Conservation (phyloP, 2,329 filamentous ascomycete species). For the Graphilbum ipis-grandicollis region DNA sequence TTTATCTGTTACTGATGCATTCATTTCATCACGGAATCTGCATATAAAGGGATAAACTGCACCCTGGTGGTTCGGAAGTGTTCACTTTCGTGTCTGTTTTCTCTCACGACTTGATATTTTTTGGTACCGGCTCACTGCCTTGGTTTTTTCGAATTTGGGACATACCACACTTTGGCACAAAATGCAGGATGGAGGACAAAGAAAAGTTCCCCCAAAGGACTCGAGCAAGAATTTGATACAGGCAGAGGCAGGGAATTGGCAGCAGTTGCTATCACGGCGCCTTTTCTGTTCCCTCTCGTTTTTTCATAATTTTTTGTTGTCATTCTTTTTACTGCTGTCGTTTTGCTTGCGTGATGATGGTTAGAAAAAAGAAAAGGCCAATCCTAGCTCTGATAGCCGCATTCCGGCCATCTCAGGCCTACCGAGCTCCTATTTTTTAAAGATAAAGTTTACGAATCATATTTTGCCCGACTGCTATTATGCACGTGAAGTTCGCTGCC, state of each 20-base stretch:
- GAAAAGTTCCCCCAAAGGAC: too few species aligned
- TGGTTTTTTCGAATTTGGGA: slow-evolving; percentile 3
- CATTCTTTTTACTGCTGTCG: background rate
- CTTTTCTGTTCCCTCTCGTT: background rate
- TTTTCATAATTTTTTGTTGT: background rate
- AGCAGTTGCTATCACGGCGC: background rate
- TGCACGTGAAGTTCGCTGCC: too few species aligned
- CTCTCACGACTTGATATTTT: slow-evolving; percentile 2
- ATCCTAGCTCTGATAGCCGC: background rate
- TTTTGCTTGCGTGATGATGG: background rate
- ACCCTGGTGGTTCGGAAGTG: background rate
- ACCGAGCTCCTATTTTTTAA: too few species aligned
- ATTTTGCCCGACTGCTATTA: too few species aligned
- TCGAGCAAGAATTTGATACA: background rate
- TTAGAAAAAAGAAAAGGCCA: slow-evolving; percentile 1
- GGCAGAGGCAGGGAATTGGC: too few species aligned
- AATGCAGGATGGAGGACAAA: too few species aligned
- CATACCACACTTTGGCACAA: too few species aligned
- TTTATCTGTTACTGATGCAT: background rate
- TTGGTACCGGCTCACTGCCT: slow-evolving; percentile 5
- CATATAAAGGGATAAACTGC: background rate
- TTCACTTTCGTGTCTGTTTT: background rate
- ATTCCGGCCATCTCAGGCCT: background rate
- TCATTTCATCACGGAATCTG: background rate
- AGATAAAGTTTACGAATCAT: slow-evolving; percentile 6